A percentile compares a stretch with the other conserved stretches of the same genome.
phyloP scores from a whole-genome alignment of 805 yeast genomes.

The Saturnispora silvae region DNA sequence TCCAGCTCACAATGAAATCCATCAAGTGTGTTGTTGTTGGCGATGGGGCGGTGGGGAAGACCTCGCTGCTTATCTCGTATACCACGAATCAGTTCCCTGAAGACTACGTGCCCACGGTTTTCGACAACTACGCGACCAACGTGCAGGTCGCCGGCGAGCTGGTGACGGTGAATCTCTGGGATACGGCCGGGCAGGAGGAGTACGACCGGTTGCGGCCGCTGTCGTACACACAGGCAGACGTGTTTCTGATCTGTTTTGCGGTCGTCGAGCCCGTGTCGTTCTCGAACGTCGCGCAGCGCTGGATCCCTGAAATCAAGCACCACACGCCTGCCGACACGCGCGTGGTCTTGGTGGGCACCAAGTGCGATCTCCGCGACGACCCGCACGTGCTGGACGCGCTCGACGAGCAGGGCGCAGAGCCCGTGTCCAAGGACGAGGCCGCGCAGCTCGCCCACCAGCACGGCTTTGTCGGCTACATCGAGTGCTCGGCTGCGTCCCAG shows the following conservation, averaged over 20 bases:
- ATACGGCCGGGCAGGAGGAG: slow-evolving; percentile 92
- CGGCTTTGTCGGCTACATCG: slow-evolving; percentile 65
- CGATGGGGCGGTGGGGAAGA: slow-evolving; percentile 94
- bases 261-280: slow-evolving; percentile 73
- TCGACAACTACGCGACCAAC: slow-evolving; percentile 82
- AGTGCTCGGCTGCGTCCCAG: slow-evolving; percentile 87
- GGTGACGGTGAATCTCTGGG: slow-evolving; percentile 83
- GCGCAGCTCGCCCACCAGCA: slow-evolving; percentile 54
- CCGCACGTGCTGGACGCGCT: slow-evolving; percentile 63
- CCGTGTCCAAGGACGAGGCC: slow-evolving; percentile 56
- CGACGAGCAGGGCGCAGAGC: slow-evolving; percentile 48
- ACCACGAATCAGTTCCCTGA: slow-evolving; percentile 90
- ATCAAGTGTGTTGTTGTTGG: slow-evolving; percentile 92
- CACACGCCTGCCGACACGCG: slow-evolving; percentile 66
- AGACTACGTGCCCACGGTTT: slow-evolving; percentile 90
- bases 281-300: slow-evolving; percentile 68
- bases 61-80: slow-evolving; percentile 77
- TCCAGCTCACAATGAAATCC: slow-evolving; percentile 55
- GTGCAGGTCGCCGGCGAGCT: slow-evolving; percentile 76
- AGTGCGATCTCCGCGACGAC: slow-evolving; percentile 75
- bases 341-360: slow-evolving; percentile 77
- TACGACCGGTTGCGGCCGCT: slow-evolving; percentile 83
- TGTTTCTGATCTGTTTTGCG: slow-evolving; percentile 78
- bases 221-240: slow-evolving; percentile 87
- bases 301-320: slow-evolving; percentile 81